A percentile compares a stretch with the other conserved stretches of the same genome.
Conservation (phyloP, 2,329 filamentous ascomycete genomes). For the Aspergillus thermomutatus region DNA sequence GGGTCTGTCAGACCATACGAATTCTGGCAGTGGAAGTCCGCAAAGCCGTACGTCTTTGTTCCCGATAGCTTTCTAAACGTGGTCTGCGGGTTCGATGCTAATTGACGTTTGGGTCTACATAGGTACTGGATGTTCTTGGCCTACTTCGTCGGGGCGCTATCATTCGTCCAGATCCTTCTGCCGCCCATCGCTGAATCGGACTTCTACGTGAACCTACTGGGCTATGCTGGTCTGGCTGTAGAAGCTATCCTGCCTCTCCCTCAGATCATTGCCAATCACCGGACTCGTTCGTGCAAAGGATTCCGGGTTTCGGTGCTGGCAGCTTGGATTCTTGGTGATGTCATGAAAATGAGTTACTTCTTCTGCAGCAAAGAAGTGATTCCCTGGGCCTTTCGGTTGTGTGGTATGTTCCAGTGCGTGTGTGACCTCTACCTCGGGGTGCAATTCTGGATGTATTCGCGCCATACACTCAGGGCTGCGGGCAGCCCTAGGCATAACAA, state of each 20-base stretch:
- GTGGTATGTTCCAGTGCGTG: slow-evolving; percentile 47
- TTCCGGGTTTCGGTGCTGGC: slow-evolving; percentile 47
- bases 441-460: slow-evolving; percentile 48
- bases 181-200: slow-evolving; percentile 43
- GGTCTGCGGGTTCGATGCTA: background rate
- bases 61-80: background rate
- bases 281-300: slow-evolving; percentile 46
- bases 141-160: slow-evolving; percentile 50
- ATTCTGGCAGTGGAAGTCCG: slow-evolving; percentile 62
- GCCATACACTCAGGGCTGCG: slow-evolving; percentile 21
- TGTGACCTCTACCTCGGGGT: slow-evolving; percentile 48
- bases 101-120: slow-evolving; percentile 1
- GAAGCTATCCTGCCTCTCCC: slow-evolving; percentile 48
- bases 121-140: slow-evolving; percentile 58
- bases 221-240: slow-evolving; percentile 45
- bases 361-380: slow-evolving; percentile 43
- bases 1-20: slow-evolving; percentile 51
- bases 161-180: slow-evolving; percentile 53
- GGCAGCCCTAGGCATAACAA: slow-evolving; percentile 22
- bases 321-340: slow-evolving; percentile 48
- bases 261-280: slow-evolving; percentile 48
- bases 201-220: slow-evolving; percentile 43
- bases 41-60: slow-evolving; percentile 45
- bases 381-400: slow-evolving; percentile 48
- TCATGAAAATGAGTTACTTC: slow-evolving; percentile 51